Evolutionary conservation across 1,139 yeast species (phyloP), one percentile per base, ranked within the genome.

Genomic region (Diutina scorzettiae): DNA sequence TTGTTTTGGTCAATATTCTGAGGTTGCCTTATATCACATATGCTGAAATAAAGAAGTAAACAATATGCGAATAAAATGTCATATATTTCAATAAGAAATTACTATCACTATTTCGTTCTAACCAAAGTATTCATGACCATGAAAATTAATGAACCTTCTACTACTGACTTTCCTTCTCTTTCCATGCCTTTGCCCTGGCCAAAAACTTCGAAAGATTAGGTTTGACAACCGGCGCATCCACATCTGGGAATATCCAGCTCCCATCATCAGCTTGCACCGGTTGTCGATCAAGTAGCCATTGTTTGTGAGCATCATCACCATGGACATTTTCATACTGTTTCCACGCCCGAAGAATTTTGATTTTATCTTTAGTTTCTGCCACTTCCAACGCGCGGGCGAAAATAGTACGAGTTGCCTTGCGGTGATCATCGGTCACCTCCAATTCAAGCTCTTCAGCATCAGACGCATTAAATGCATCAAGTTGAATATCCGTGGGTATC

Each of bases 201-300:
- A 81, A 62, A 45, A 83, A 74, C 51, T 71, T 73, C 45, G 71
- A 64, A 46, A 74, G 57, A 45, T 58, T 56, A 37, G 62, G 64
- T 43, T 61, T 63, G 49, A 77, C 82, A 42, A 74, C 28, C 19
- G 23, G 27, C 14, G 11, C 28, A 7, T 27, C 28, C 18, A 34
- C 39, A 8, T 34, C 79, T 1, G 93, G 87, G 55, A 83, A 86
- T 3, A 74, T 62, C 56, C 79, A 83, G 20, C n/a, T 18, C 46
- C 78, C 89, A 44, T 67, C 55, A 49, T 69, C 69, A 50, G 81
- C 89, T 49, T 71, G 73, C 43, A 74, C 73, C 20, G 96, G 96
- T 42, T 77, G 56, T 51, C 78, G 73, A 21, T 59, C 56, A 4
- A 56, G 57, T 7, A 81, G 70, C 6, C 45, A 51, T 2, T 54